Base-by-base conservation (phyloP, 495 filamentous ascomycete genomes). In the Terfezia claveryi region DNA sequence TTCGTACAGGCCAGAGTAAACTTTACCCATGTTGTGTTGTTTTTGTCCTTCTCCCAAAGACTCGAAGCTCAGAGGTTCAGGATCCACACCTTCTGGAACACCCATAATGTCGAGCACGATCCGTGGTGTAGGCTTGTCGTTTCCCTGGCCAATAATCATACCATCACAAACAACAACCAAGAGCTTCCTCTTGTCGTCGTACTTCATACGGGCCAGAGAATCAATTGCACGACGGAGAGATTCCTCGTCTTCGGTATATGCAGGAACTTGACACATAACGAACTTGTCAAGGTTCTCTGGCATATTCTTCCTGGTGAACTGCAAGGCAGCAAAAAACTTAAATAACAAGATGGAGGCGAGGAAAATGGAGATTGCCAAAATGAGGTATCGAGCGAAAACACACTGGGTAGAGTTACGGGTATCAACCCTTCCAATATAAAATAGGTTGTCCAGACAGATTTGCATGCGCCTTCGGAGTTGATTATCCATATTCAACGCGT, bases 71-170 rank as follows among this genome's bases (percentile, higher is more conserved):
- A 99, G 74, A 3, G 91, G 87, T 66, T 95, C 88, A n/a, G 91
- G 91, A 64, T 99, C 91, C 3, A 94, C 81, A 14, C 79, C 82
- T 58, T 95, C 88, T 14, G 86, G 80, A 14, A 99, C 91, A 60
- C 92, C 91, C 23, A 99, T 71, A 67, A 99, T 96, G 62, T 99
- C 91, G 53, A 99, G 76, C 37, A 96, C 92, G 59, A 99, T 99
- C 54, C 87, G 77, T 8, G 91, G 91, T 10, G 91, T 99, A 9
- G 92, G 86, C 52, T 83, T 77, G 65, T 99, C 91, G 67, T 99
- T 99, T 60, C 91, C 91, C 70, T 94, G 87, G 57, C 91, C 91
- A 58, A 99, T 89, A 70, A 99, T 96, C 89, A 99, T 96, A 71
- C 91, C 91, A 65, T 99, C 91, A 62, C 91, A 99, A 56, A 99